Conservation (phyloP, 129 eudicot genomes). For the Arctium lappa region DNA sequence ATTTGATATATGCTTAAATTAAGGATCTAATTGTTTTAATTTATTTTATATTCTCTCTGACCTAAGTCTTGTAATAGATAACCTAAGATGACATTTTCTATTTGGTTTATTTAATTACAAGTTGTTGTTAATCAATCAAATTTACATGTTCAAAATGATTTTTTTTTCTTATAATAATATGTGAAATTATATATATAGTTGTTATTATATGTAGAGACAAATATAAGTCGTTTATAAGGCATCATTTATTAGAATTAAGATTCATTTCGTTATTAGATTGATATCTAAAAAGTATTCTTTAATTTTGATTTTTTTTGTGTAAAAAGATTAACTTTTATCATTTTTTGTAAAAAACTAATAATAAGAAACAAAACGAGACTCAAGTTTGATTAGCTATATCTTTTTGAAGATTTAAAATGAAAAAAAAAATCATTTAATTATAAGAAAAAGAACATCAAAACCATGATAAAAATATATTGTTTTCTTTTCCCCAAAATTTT, state of each 20-base stretch:
- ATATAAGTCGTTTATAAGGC: background rate
- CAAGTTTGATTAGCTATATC: too few relatives aligned
- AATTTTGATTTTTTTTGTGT: background rate
- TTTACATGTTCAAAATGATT: background rate
- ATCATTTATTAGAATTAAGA: too few relatives aligned
- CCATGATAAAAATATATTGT: too few relatives aligned
- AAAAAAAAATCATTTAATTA: too few relatives aligned
- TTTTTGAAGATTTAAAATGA: too few relatives aligned
- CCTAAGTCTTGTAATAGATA: slow-evolving; percentile 41
- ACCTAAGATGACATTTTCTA: slow-evolving; percentile 46
- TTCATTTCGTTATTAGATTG: background rate
- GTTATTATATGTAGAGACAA: background rate
- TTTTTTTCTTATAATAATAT: background rate
- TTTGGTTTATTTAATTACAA: slow-evolving; percentile 32
- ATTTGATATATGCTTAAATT: slow-evolving; percentile 16
- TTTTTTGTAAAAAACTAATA: too few relatives aligned
- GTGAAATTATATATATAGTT: background rate
- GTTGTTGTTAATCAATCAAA: slow-evolving; percentile 9
- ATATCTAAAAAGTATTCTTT: background rate
- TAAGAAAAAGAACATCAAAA: too few relatives aligned
- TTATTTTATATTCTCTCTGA: slow-evolving; percentile 9
- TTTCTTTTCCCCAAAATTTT: too few relatives aligned
- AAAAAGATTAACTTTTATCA: background rate
- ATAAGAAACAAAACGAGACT: too few relatives aligned
- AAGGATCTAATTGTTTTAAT: slow-evolving; percentile 26